A percentile compares a stretch with the other conserved stretches of the same genome.
phyloP scores from a whole-genome alignment of 371 early-diverging fungal genomes.

The Mortierella sp. region DNA sequence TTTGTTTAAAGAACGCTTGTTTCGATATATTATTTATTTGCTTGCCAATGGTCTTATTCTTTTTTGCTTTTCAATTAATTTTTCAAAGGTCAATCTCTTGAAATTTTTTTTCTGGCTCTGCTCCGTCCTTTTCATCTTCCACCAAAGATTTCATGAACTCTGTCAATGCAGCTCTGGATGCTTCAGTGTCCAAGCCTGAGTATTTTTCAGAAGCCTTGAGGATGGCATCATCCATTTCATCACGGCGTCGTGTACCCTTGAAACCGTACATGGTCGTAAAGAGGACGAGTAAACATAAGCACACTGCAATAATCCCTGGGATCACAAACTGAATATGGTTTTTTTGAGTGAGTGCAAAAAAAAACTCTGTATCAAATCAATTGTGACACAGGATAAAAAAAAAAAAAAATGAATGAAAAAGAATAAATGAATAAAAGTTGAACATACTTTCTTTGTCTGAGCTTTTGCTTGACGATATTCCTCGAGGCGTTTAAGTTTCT shows the following conservation, averaged over 20 bases:
- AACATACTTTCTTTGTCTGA: constrained; percentile 36
- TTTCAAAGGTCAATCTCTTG: background rate
- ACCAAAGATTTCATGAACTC: background rate
- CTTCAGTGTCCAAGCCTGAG: background rate
- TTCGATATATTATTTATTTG: background rate
- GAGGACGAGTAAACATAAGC: too few species aligned
- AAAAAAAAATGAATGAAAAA: too few species aligned
- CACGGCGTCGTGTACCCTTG: constrained; percentile 17
- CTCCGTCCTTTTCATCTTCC: background rate
- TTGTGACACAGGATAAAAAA: too few species aligned
- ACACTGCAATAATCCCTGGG: too few species aligned
- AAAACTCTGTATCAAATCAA: too few species aligned
- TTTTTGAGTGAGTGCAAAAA: too few species aligned
- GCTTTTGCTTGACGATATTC: constrained; percentile 28
- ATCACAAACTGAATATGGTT: too few species aligned
- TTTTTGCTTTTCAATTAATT: background rate
- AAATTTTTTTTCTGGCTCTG: background rate
- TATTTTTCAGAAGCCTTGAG: background rate
- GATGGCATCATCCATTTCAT: background rate
- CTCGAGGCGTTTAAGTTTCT: constrained; percentile 28
- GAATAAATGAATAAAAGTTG: background rate
- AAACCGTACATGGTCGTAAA: constrained; percentile 28
- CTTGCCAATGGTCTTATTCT: background rate
- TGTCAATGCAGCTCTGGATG: background rate
- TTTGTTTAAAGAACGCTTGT: background rate